Percentiles rank a stretch among this genome's conserved stretches.
Evolutionary conservation across 1,139 yeast species (phyloP).

Genomic region (Protomyces macrosporus): DNA sequence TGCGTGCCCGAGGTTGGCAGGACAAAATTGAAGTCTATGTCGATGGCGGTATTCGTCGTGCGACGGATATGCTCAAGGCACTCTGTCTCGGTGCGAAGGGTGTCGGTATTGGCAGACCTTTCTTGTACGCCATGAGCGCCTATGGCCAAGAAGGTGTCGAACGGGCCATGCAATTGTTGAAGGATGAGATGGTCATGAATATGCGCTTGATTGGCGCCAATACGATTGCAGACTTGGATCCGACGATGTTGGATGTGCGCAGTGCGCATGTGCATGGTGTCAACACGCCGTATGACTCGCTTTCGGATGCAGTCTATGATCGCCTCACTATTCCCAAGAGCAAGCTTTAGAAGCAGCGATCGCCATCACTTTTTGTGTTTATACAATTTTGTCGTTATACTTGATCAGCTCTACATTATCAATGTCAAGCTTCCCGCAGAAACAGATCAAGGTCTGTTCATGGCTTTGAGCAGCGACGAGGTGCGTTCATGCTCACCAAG

Average conservation of each 20-base stretch:
- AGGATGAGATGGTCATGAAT: constrained; percentile 77
- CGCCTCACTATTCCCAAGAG: neutral
- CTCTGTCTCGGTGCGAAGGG: constrained; percentile 71
- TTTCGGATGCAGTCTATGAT: constrained; percentile 30
- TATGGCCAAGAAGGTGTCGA: constrained; percentile 72
- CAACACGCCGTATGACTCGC: constrained; percentile 26
- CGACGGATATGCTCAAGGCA: constrained; percentile 67
- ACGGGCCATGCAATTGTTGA: constrained; percentile 50
- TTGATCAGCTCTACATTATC: neutral
- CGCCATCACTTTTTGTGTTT: neutral
- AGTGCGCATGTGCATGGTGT: constrained; percentile 4
- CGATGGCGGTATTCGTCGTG: constrained; percentile 74
- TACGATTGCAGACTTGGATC: constrained; percentile 57
- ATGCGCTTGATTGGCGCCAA: constrained; percentile 83
- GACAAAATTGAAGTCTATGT: constrained; percentile 42
- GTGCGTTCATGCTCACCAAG: neutral
- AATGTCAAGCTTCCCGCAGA: too few relatives aligned
- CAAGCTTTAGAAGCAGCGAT: neutral
- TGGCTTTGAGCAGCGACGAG: neutral
- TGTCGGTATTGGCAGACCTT: constrained; percentile 71
- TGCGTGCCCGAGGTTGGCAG: constrained; percentile 46
- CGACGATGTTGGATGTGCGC: constrained; percentile 38
- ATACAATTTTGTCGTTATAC: neutral
- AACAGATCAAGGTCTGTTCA: neutral
- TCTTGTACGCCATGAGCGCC: constrained; percentile 60